Base-by-base conservation (phyloP, 306 rosid genomes). In the Luffa acutangula region DNA sequence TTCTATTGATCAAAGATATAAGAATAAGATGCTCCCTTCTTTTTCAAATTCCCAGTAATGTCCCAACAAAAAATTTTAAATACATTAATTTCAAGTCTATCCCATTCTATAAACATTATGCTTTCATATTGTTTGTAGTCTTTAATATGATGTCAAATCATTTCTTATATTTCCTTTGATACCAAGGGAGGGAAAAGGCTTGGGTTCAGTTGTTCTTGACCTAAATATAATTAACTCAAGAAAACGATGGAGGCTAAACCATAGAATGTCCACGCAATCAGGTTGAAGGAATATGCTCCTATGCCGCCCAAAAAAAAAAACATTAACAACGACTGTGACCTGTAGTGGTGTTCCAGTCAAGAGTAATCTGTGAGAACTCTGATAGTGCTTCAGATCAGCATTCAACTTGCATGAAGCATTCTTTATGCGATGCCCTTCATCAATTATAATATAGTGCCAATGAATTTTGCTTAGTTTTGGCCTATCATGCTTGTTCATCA, bases 331-430 rank as follows among this genome's bases (percentile, higher is more conserved):
- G 82, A 79, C 81, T 71, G 82, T 51, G 48, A 93, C 99, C 98
- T 96, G 99, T 83, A 96, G 87, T 3, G 99, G 99, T 65, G 98
- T 96, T 85, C 99, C 99, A 82, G 99, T 96, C 77, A 96, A 85
- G 90, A 96, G 87, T 91, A 96, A 93, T 83, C 99, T 85, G 86
- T 96, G 99, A 83, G 96, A 90, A 83, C 99, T 96, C 88, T 89
- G 96, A 80, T 96, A 96, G 89, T 90, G 89, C 85, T 87, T 96
- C 89, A 96, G 85, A 1, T 96, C 99, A 41, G 97, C 93, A 83
- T 96, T 96, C 87, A 96, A 86, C 90, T 96, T 96, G 97, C 99
- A 96, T 79, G 99, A 96, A 79, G 99, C 99, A 89, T 96, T 96
- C 91, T 96, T 96, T 85, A 96, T 96, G 71, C 99, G 99, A 78